These are phyloP conservation scores for Deakozyma indianensis DNA, from an alignment of 805 yeast species.

Conservation along the genomic window DNA sequence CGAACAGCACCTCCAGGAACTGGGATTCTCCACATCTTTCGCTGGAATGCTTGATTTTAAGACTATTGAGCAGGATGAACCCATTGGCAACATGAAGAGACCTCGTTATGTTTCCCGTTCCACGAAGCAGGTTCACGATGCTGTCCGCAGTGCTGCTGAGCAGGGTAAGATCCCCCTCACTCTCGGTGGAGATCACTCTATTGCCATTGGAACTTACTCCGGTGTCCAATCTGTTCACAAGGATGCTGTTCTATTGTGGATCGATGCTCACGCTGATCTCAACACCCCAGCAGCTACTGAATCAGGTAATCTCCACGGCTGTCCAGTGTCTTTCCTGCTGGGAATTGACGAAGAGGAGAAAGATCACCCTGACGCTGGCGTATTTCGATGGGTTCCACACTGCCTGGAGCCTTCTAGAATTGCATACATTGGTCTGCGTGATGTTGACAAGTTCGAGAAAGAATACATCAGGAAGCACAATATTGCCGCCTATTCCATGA, in stretches of 20 bases:
- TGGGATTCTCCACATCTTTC: constrained; percentile 60
- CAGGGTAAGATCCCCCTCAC: constrained; percentile 57
- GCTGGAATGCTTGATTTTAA: constrained; percentile 18
- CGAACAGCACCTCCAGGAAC: constrained; percentile 38
- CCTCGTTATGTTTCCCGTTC: constrained; percentile 68
- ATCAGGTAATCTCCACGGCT: constrained; percentile 90
- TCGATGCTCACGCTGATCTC: constrained; percentile 96
- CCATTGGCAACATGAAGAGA: constrained; percentile 46
- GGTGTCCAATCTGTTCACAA: constrained; percentile 72
- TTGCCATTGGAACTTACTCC: constrained; percentile 84
- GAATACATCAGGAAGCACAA: constrained; percentile 51
- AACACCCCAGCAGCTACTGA: constrained; percentile 75
- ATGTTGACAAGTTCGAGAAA: constrained; percentile 80
- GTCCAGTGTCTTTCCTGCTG: constrained; percentile 84
- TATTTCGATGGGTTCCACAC: constrained; percentile 69
- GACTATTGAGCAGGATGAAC: constrained; percentile 32
- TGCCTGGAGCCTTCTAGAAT: constrained; percentile 52
- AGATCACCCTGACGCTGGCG: constrained; percentile 48
- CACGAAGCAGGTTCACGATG: constrained; percentile 44
- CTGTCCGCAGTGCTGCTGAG: constrained; percentile 38
- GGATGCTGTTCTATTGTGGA: constrained; percentile 85
- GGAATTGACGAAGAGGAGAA: constrained; percentile 56
- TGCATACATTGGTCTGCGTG: constrained; percentile 90
- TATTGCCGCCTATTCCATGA: constrained; percentile 85
- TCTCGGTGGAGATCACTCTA: constrained; percentile 93